Evolutionary conservation across 306 rosid genomes (phyloP).

Genomic region (Trifolium pratense): DNA sequence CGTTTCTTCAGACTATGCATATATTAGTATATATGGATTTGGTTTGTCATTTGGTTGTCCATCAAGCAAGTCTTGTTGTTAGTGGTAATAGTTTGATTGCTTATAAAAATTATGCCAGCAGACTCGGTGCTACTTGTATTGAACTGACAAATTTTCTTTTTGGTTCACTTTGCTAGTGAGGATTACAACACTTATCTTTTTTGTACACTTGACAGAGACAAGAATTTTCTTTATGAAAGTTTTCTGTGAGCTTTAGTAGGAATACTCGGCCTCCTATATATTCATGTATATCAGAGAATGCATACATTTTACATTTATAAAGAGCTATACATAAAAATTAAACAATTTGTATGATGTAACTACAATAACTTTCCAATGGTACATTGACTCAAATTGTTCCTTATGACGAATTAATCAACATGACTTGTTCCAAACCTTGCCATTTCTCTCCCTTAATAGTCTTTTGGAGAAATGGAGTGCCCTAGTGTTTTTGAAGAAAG

Average conservation of each 20-base stretch:
- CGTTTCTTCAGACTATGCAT: slow-evolving; percentile 16
- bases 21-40: neutral
- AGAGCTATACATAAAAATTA: neutral
- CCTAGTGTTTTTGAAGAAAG: slow-evolving; percentile 9
- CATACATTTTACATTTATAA: neutral
- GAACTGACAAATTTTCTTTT: neutral
- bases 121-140: slow-evolving; percentile 16
- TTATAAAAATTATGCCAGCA: neutral
- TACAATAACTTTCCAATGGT: slow-evolving; percentile 2
- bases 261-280: slow-evolving; percentile 1
- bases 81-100: slow-evolving; percentile 16
- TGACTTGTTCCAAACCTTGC: slow-evolving; percentile 1
- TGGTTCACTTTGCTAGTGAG: slow-evolving; percentile 1
- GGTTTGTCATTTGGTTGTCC: neutral
- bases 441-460: neutral
- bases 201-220: slow-evolving; percentile 1
- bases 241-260: neutral
- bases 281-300: neutral
- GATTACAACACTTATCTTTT: neutral
- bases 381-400: neutral
- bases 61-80: neutral
- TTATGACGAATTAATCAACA: neutral
- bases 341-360: neutral
- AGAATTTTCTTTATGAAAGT: neutral
- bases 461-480: neutral